Base-by-base conservation (phyloP, 2,329 filamentous ascomycete genomes). In the Trichoderma pleuroti region DNA sequence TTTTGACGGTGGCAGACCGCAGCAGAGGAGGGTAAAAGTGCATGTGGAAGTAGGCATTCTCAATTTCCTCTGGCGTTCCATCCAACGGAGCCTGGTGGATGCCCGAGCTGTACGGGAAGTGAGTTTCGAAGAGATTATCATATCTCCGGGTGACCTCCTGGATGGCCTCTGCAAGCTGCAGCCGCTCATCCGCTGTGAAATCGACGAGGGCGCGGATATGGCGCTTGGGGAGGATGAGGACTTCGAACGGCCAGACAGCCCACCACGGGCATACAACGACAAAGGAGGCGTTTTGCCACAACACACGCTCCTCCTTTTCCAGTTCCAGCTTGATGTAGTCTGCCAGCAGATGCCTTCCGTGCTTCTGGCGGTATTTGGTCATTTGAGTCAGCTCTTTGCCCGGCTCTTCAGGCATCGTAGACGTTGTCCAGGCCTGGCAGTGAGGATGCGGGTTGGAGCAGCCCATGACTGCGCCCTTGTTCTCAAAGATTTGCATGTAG, bases 401-500 rank as follows among this genome's bases (percentile, higher is more conserved):
- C 0, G 93, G 93, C 81, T 99, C 96, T 79, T 98, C 94, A 0
- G 96, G 96, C 75, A 98, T 84, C 8, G 90, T 92, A 26, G 93
- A 97, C 0, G 94, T 97, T 2, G 93, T 96, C 96, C 96, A 99
- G 73, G 98, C 87, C 81, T 99, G 96, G 71, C 96, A 95, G 82
- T 99, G 96, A 0, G 96, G 96, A 80, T 99, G 96, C 1, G 96
- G 96, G 80, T 99, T 99, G 1, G 95, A 98, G 84, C 96, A 99
- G 65, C 96, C 96, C 96, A 99, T 99, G 12, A 95, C 93, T 1
- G 92, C 90, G 65, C 96, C 96, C 83, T 99, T 99, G 85, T 99
- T 99, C 83, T 99, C 96, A 73, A 99, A 99, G 74, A 99, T 98
- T 80, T 99, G 96, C 94, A 99, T 98, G 83, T 97, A 98, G 68